Percentiles rank a stretch among this genome's conserved stretches.
Evolutionary conservation across 2,329 filamentous ascomycete genomes (phyloP).

Genomic region (Colletotrichum eleusines): DNA sequence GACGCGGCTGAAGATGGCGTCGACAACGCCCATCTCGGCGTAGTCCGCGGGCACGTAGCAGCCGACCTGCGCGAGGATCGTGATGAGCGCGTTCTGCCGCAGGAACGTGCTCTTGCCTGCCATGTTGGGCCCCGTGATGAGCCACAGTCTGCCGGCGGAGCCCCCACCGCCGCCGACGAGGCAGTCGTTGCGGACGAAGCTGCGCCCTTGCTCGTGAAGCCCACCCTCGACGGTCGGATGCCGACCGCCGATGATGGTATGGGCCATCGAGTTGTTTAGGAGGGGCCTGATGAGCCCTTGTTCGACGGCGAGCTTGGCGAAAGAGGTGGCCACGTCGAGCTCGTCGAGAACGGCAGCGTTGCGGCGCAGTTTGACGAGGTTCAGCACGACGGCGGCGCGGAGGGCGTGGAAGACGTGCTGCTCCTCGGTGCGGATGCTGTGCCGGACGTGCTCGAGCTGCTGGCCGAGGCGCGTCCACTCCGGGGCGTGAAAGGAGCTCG

Average conservation of each 20-base stretch:
- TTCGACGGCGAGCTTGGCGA: constrained; percentile 82
- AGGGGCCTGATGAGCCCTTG: constrained; percentile 79
- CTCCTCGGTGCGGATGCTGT: constrained; percentile 87
- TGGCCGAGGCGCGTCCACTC: constrained; percentile 88
- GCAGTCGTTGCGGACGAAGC: constrained; percentile 89
- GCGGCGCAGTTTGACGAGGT: constrained; percentile 86
- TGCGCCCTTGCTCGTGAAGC: constrained; percentile 81
- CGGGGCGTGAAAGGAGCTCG: constrained; percentile 84
- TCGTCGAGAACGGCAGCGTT: constrained; percentile 95
- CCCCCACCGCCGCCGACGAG: constrained; percentile 77
- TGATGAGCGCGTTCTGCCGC: constrained; percentile 94
- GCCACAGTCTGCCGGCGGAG: constrained; percentile 67
- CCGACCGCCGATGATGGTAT: constrained; percentile 86
- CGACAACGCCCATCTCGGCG: constrained; percentile 90
- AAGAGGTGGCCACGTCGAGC: constrained; percentile 89
- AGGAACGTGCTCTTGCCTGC: constrained; percentile 96
- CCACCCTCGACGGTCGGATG: constrained; percentile 94
- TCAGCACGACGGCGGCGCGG: constrained; percentile 80
- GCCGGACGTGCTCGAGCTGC: constrained; percentile 80
- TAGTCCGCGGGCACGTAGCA: constrained; percentile 92
- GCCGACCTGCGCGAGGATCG: constrained; percentile 91
- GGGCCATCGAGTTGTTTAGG: constrained; percentile 72
- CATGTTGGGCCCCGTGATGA: constrained; percentile 94
- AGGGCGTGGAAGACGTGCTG: constrained; percentile 81
- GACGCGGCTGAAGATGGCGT: constrained; percentile 93